Conservation (phyloP, 2,329 filamentous ascomycete genomes). For the Trichoderma cornu-damae region DNA sequence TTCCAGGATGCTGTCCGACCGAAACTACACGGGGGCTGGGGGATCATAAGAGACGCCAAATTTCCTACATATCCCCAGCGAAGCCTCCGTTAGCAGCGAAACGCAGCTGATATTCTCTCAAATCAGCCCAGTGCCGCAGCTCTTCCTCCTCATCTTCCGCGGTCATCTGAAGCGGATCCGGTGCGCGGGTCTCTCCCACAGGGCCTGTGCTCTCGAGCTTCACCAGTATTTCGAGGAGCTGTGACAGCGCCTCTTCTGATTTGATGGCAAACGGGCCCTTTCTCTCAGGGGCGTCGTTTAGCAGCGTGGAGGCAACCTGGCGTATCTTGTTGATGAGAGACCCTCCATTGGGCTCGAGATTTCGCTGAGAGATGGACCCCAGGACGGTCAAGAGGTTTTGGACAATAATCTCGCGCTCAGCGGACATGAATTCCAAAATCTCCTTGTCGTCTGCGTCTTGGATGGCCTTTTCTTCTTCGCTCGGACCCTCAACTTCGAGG, state of each 20-base stretch:
- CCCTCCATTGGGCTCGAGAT: constrained; percentile 69
- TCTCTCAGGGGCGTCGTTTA: constrained; percentile 52
- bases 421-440: constrained; percentile 60
- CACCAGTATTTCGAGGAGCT: constrained; percentile 69
- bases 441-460: constrained; percentile 41
- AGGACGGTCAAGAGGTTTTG: constrained; percentile 72
- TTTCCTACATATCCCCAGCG: constrained; percentile 15
- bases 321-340: constrained; percentile 76
- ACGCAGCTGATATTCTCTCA: constrained; percentile 71
- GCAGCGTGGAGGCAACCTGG: constrained; percentile 73
- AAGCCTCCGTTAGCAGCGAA: constrained; percentile 63
- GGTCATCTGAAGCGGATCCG: constrained; percentile 39
- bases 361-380: constrained; percentile 72
- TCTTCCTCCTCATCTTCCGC: constrained; percentile 68
- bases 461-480: constrained; percentile 35
- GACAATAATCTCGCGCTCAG: constrained; percentile 76
- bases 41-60: background rate
- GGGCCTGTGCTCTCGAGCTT: constrained; percentile 63
- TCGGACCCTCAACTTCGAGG: constrained; percentile 25
- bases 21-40: background rate
- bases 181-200: constrained; percentile 27
- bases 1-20: background rate
- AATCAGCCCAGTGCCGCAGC: constrained; percentile 68
- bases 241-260: constrained; percentile 65
- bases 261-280: constrained; percentile 48